Evolutionary conservation across 345 rosid genomes (phyloP).

Genomic region (Arabis hirsuta): DNA sequence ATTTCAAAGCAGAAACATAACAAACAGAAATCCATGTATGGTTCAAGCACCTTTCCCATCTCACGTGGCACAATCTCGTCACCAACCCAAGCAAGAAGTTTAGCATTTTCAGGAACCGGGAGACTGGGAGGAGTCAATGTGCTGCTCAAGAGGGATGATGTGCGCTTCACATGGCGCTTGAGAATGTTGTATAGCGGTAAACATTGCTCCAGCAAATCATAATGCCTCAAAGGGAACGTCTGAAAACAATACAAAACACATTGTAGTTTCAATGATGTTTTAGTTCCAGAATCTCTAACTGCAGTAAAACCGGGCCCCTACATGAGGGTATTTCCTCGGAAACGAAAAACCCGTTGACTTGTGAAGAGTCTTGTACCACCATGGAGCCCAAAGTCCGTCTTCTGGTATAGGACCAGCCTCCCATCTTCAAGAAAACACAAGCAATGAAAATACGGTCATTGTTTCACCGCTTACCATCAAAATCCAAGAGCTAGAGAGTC

Average conservation of each 20-base stretch:
- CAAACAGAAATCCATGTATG: slow-evolving; percentile 6
- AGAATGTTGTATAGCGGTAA: slow-evolving; percentile 83
- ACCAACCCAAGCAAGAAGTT: slow-evolving; percentile 89
- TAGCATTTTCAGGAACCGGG: slow-evolving; percentile 80
- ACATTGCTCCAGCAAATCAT: slow-evolving; percentile 78
- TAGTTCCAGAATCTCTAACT: not conserved
- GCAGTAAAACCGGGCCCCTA: slow-evolving; percentile 30
- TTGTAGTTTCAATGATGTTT: slow-evolving; percentile 14
- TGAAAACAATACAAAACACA: slow-evolving; percentile 39
- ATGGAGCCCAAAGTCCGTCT: slow-evolving; percentile 70
- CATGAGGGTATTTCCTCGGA: slow-evolving; percentile 59
- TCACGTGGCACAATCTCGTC: slow-evolving; percentile 87
- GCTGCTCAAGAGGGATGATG: slow-evolving; percentile 52
- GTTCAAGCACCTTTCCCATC: slow-evolving; percentile 74
- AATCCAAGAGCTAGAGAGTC: no score
- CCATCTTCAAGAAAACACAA: slow-evolving; percentile 59
- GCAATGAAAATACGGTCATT: not conserved
- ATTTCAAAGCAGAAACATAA: not conserved
- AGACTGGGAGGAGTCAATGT: slow-evolving; percentile 65
- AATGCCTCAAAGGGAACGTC: slow-evolving; percentile 71
- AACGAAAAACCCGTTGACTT: slow-evolving; percentile 61
- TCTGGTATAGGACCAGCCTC: slow-evolving; percentile 80
- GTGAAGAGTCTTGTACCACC: slow-evolving; percentile 81
- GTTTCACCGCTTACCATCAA: no score
- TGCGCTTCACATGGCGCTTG: slow-evolving; percentile 55